phyloP scores from a whole-genome alignment of 768 basidiomycete species.

The Lentinula edodes region DNA sequence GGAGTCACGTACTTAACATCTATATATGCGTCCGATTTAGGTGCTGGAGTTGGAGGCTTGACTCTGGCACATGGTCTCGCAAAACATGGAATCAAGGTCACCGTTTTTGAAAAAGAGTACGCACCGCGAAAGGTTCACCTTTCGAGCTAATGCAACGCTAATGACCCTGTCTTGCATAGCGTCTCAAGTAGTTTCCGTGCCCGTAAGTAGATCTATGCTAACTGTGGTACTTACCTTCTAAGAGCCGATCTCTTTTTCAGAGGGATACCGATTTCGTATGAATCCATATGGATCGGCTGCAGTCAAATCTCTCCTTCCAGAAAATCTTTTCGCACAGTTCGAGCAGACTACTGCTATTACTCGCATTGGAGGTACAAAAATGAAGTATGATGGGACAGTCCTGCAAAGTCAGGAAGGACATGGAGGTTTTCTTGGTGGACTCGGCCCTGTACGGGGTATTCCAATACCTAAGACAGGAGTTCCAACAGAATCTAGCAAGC shows the following conservation, averaged over 20 bases:
- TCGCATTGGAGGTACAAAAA: background rate
- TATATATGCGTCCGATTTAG: background rate
- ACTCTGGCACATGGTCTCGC: background rate
- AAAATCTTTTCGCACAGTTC: background rate
- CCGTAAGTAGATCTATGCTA: background rate
- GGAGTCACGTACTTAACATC: background rate
- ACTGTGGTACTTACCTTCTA: background rate
- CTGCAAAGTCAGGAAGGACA: background rate
- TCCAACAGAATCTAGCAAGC: background rate
- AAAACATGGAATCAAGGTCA: background rate
- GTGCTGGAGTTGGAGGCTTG: constrained; percentile 1
- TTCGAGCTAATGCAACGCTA: background rate
- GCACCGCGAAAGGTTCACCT: background rate
- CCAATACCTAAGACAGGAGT: background rate
- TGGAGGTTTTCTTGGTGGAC: background rate
- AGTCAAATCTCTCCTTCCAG: background rate
- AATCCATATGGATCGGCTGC: background rate
- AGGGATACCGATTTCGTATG: constrained; percentile 3
- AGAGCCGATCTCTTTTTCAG: background rate
- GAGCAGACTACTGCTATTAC: background rate
- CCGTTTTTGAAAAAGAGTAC: constrained; percentile 3
- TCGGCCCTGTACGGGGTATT: background rate
- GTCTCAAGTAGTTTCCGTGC: background rate
- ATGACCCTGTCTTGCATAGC: background rate
- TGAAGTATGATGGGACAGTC: background rate